Base-by-base conservation (phyloP, 257 asterid genomes). In the Coffea canephora region DNA sequence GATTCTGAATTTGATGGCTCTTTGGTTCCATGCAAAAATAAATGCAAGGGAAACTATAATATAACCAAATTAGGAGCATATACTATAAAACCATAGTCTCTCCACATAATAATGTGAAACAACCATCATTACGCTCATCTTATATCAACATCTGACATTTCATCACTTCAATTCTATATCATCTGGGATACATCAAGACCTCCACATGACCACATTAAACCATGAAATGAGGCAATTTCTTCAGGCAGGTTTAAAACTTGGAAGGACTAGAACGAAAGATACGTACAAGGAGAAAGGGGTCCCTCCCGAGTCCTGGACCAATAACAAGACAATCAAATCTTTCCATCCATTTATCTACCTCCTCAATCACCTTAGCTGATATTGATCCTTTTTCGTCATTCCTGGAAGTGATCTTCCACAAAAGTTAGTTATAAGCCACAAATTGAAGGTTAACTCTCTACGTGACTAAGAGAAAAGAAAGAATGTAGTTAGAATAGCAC, bases 231-330 rank as follows among this genome's bases (percentile, higher is more conserved):
- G 48, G 45, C 3, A 54, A 21, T 73, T 69, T 49, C 69, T 18
- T 18, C 18, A 75, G 71, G 18, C 81, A 49, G 31, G 45, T 45
- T 34, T 64, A 65, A 65, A 45, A 67, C 55, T 31, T 50, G 23
- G 48, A 79, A 73, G 31, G 16, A 54, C 59, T 54, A n/a, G 73
- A 70, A 59, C 71, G 64, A 80, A 75, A 80, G 69, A 34, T 64
- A 79, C 93, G 13, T 50, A 95, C 99, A 94, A 96, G 90, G 83
- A 94, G 97, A 91, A 92, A 92, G 0, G 96, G 95, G 84, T 96
- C 99, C 87, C 99, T 87, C 69, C 98, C 99, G 23, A 93, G 98
- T 83, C 99, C 99, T 54, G 99, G 99, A 82, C 99, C 99, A 73
- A 95, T 84, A 43, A 95, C 94, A 19, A 93, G 89, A 83, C 99